Conservation (phyloP, 495 filamentous ascomycete species). For the Xylaria sp. region DNA sequence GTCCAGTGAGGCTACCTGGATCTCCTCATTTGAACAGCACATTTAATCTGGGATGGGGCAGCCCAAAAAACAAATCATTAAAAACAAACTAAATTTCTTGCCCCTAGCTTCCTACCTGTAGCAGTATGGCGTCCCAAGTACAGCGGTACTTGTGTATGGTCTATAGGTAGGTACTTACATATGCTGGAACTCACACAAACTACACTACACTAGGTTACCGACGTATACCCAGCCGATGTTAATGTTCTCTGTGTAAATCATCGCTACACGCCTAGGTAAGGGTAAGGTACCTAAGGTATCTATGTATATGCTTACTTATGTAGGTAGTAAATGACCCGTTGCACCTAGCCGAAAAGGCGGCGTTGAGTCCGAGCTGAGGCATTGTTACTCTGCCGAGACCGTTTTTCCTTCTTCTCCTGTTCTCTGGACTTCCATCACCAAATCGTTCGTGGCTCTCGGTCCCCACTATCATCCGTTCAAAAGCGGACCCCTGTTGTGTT, state of each 20-base stretch:
- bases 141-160: not conserved
- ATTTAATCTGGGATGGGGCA: slow-evolving; percentile 7
- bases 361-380: slow-evolving; percentile 4
- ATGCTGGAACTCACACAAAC: not conserved
- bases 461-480: slow-evolving; percentile 40
- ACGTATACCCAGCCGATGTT: not conserved
- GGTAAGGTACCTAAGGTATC: not conserved
- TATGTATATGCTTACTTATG: too few species aligned
- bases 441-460: slow-evolving; percentile 29
- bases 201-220: too few species aligned
- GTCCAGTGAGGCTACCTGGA: slow-evolving; percentile 12
- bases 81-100: not conserved
- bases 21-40: slow-evolving; percentile 19
- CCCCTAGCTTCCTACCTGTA: not conserved
- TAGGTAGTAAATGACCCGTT: not conserved
- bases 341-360: slow-evolving; percentile 1
- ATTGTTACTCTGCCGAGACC: not conserved
- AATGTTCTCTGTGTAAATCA: not conserved
- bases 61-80: not conserved
- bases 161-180: too few species aligned
- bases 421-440: slow-evolving; percentile 40
- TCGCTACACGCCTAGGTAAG: not conserved
- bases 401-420: slow-evolving; percentile 16
- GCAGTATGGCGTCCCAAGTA: not conserved
- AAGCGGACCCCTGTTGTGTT: slow-evolving; percentile 25